These are phyloP conservation scores for Xylaria sp. DNA, from an alignment of 2,329 filamentous ascomycete genomes.

Conservation along the genomic window DNA sequence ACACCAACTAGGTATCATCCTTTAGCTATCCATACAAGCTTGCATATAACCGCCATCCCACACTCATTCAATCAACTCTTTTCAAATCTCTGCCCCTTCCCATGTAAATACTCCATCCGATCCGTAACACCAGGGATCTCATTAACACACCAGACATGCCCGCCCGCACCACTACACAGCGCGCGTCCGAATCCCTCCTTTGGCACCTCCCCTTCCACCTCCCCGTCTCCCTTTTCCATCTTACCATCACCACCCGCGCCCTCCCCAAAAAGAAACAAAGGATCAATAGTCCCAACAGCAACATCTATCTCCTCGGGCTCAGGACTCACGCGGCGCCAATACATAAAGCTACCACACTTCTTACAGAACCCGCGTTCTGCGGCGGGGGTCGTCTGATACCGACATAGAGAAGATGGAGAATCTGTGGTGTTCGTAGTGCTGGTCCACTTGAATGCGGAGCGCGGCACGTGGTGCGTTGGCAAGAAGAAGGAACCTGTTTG, in stretches of 20 bases:
- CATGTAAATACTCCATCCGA: constrained; percentile 34
- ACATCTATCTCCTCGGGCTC: constrained; percentile 40
- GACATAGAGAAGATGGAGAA: constrained; percentile 46
- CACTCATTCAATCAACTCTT: background rate
- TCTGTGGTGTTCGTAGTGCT: constrained; percentile 44
- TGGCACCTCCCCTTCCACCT: constrained; percentile 26
- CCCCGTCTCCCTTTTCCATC: too few relatives aligned
- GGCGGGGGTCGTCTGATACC: constrained; percentile 48
- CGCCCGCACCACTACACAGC: constrained; percentile 46
- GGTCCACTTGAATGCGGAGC: constrained; percentile 40
- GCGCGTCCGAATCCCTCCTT: constrained; percentile 44
- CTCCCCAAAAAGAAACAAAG: constrained; percentile 47
- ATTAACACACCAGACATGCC: constrained; percentile 51
- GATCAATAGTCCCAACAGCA: constrained; percentile 53
- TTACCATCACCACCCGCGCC: constrained; percentile 35
- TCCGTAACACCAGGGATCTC: constrained; percentile 58
- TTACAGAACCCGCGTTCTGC: constrained; percentile 55
- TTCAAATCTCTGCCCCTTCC: constrained; percentile 1
- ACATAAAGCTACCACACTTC: constrained; percentile 56
- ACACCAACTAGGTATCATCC: too few relatives aligned
- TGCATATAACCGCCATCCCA: background rate
- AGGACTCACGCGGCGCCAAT: constrained; percentile 47
- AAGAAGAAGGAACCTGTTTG: constrained; percentile 55
- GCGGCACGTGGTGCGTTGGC: constrained; percentile 46
- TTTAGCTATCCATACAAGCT: background rate